Conservation (phyloP, 805 yeast genomes). For the Saturnispora saitoi region DNA sequence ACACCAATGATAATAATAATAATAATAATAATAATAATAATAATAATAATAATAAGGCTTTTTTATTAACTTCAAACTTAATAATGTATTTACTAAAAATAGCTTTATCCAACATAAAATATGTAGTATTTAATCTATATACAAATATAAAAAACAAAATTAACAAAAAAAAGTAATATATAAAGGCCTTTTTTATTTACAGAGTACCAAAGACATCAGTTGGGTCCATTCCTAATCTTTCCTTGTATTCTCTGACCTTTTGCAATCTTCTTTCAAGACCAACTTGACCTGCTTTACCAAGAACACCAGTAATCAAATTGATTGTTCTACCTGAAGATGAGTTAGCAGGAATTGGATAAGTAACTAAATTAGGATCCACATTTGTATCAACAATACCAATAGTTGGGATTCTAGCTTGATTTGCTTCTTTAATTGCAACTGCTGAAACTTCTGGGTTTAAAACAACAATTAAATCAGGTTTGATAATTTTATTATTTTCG, state of each 20-base stretch:
- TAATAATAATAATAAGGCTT: background rate
- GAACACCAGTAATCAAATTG: conserved; percentile 70
- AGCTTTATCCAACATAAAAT: background rate
- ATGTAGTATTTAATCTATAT: conserved; percentile 2
- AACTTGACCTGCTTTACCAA: conserved; percentile 75
- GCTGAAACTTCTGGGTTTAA: conserved; percentile 85
- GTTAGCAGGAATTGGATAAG: conserved; percentile 94
- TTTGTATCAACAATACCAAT: conserved; percentile 92
- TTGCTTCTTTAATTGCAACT: conserved; percentile 74
- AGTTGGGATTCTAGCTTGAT: conserved; percentile 77
- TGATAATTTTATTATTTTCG: conserved; percentile 47
- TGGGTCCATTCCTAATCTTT: conserved; percentile 20
- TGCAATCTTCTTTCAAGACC: conserved; percentile 57
- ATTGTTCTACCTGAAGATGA: conserved; percentile 84
- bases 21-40: background rate
- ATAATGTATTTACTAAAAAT: background rate
- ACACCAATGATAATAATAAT: background rate
- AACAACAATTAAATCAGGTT: conserved; percentile 83
- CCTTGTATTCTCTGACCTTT: conserved; percentile 29
- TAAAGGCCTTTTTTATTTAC: background rate
- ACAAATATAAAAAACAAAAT: background rate
- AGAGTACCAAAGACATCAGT: conserved; percentile 15
- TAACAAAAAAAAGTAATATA: background rate
- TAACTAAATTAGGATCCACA: conserved; percentile 79
- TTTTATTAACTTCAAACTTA: too few relatives aligned